Conservation (phyloP, 2,329 filamentous ascomycete genomes). For the Diplodia mutila region DNA sequence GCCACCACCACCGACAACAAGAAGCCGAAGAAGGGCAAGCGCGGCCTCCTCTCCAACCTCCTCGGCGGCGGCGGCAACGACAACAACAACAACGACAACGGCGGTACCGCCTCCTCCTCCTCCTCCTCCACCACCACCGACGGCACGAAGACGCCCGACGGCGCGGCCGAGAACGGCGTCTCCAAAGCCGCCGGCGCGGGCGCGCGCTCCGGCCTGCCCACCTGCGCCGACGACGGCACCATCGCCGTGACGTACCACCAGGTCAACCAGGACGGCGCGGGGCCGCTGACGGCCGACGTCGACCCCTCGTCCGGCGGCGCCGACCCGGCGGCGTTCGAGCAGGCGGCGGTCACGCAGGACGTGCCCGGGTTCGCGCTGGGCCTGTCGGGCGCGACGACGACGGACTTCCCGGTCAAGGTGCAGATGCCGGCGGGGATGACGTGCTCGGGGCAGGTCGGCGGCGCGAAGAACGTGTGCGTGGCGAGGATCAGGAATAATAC, state of each 20-base stretch:
- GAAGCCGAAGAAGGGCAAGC: constrained; percentile 36
- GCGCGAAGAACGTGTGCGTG: constrained; percentile 65
- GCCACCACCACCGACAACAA: neutral
- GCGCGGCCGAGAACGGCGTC: constrained; percentile 57
- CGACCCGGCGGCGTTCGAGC: constrained; percentile 63
- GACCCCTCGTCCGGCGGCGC: constrained; percentile 67
- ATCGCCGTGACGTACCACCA: constrained; percentile 69
- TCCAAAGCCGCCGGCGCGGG: constrained; percentile 60
- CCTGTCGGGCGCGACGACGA: constrained; percentile 62
- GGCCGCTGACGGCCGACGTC: constrained; percentile 63
- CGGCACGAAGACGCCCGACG: constrained; percentile 54
- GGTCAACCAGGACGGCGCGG: constrained; percentile 71
- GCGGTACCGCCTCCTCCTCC: constrained; percentile 31
- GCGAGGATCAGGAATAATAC: constrained; percentile 67
- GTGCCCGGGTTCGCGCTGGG: constrained; percentile 65
- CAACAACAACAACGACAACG: constrained; percentile 32
- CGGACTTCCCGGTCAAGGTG: constrained; percentile 67
- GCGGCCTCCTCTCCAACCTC: constrained; percentile 39
- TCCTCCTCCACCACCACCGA: constrained; percentile 40
- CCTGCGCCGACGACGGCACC: constrained; percentile 62
- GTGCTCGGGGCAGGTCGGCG: constrained; percentile 63
- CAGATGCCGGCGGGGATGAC: constrained; percentile 71
- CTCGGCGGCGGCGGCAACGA: constrained; percentile 38
- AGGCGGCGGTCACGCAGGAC: constrained; percentile 62
- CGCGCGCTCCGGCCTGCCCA: constrained; percentile 61